Base-by-base conservation (phyloP, 352 stramenopile species). In the Pythium guiyangense region DNA sequence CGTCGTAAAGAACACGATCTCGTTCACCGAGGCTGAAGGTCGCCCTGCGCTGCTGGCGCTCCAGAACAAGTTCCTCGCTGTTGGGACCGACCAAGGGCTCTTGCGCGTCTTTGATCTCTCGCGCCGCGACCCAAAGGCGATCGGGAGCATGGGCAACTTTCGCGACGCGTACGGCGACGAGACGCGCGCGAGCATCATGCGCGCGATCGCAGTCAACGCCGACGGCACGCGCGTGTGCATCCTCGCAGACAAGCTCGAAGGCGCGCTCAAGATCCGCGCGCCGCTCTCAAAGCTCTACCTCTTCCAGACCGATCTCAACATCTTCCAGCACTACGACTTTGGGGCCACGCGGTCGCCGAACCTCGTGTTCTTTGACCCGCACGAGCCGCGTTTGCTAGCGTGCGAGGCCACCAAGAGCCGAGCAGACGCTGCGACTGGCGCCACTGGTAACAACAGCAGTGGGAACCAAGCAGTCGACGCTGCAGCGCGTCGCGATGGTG, bases 271-370 rank as follows among this genome's bases (percentile, higher is more conserved):
- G 52, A 92, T 97, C 45, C 83, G 89, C 47, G 83, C 82, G 37
- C 93, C 92, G 17, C 63, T 97, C 57, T 86, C 67, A 59, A 90
- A 91, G 40, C 65, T 98, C 22, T 87, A 89, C 59, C 67, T 98
- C 12, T 98, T 96, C 70, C 88, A 97, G 52, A 81, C 77, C 8
- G 84, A 97, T 51, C 77, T 96, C 27, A 93, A 96, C 57, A 79
- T 90, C 43, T 89, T 97, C 46, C 81, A 94, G 59, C 74, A 88
- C 47, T 96, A 94, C 71, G 90, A 97, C 51, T 97, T 95, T 70
- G 86, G 79, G 0, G 51, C 78, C 6, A 75, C 74, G 39, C 72
- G 79, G 15, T 86, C 82, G 49, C 89, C 91, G 10, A 72, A 79
- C 0, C 84, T 79, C 4, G 81, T 95, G 45, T 97, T 94, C 60